Base-by-base conservation (phyloP, 371 early-diverging fungal species). In the Mucor saturninus region DNA sequence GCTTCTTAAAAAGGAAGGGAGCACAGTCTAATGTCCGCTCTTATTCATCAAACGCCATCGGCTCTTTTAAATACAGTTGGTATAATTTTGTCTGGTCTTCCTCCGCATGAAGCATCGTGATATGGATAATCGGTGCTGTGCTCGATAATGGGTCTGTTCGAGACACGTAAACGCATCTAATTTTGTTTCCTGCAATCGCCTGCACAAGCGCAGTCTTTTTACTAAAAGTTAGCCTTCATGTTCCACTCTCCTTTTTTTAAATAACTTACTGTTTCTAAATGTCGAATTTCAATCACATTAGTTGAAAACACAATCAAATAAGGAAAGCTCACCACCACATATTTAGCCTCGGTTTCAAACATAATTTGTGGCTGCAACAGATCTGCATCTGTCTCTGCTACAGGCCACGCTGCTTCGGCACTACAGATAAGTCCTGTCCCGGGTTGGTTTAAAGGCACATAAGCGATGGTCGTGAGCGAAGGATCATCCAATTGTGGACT, bases 261-360 rank as follows among this genome's bases (percentile, higher is more conserved):
- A 59, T 7, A 7, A 50, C 61, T 76, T 72, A 76, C 80, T 13
- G 75, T 75, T 58, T 72, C 72, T 32, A 75, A 43, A 61, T 80
- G 75, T 53, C 73, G 64, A 7, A 80, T 68, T 52, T 80, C 80
- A 31, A 80, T 74, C 10, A 77, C 60, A 37, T 51, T 40, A 3
- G 67, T 52, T 8, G 71, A 72, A 59, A 80, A 73, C 0, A 64
- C 68, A 39, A 80, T 61, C 10, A 80, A 40, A 29, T 77, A 80
- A 8, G 80, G 80, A 52, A 71, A 75, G 5, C 55, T 45, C 1
- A 75, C 55, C 3, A 65, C 69, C 10, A 75, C 63, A 10, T 45
- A 29, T 32, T 66, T 60, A 4, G 71, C 48, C 13, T 62, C 56
- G 0, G 65, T 56, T 39, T 78, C 72, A 48, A 78, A 78, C 11